Conservation (phyloP, 768 basidiomycete genomes). For the Sporobolomyces pararoseus region DNA sequence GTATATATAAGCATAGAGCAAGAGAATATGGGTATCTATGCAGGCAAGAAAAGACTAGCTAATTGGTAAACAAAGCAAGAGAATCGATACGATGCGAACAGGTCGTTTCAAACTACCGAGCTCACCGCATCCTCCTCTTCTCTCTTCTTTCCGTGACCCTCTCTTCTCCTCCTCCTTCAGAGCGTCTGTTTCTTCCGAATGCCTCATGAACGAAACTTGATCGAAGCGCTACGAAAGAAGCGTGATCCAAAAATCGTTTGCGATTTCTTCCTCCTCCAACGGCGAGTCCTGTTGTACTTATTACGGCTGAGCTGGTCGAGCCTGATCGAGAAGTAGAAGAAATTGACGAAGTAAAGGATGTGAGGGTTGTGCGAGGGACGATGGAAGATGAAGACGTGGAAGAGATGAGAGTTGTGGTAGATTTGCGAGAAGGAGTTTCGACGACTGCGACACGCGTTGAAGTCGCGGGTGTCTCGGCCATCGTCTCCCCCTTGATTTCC, state of each 20-base stretch:
- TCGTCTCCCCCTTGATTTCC: background rate
- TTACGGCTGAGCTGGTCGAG: background rate
- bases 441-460: background rate
- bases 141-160: background rate
- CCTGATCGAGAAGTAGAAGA: background rate
- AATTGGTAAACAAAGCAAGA: no score
- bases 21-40: no score
- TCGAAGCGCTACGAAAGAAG: background rate
- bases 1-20: no score
- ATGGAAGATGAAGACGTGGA: background rate
- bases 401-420: background rate
- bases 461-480: background rate
- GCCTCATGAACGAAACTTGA: background rate
- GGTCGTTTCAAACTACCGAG: background rate
- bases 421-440: background rate
- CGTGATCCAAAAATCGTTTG: background rate
- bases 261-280: no score
- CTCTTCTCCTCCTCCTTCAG: background rate
- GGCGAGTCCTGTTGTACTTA: no score
- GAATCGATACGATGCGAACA: background rate
- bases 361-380: background rate
- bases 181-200: background rate
- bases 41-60: no score
- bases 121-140: background rate
- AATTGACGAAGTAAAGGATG: background rate